Percentiles rank a stretch among this genome's conserved stretches.
These are phyloP conservation scores for Apiotrichum brassicae DNA, from an alignment of 1,284 basidiomycete genomes.

Conservation along the genomic window DNA sequence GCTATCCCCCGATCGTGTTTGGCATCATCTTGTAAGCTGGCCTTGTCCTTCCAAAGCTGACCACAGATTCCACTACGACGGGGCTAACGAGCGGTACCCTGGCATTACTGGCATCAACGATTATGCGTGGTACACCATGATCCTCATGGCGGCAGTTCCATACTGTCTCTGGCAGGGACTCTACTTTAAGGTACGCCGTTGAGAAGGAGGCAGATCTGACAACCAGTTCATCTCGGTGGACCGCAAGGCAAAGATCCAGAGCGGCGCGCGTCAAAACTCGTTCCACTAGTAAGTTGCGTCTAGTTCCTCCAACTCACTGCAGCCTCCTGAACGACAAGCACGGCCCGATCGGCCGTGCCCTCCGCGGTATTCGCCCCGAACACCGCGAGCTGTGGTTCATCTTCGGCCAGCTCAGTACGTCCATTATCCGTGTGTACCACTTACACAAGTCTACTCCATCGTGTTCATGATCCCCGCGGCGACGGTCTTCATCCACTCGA, in stretches of 20 bases:
- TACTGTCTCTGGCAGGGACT: constrained; percentile 77
- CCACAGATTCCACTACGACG: constrained; percentile 11
- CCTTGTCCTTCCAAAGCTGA: neutral
- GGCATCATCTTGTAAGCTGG: constrained; percentile 71
- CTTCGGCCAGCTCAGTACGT: constrained; percentile 70
- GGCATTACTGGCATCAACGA: constrained; percentile 55
- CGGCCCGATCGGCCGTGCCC: constrained; percentile 64
- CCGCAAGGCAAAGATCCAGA: constrained; percentile 74
- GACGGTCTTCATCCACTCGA: constrained; percentile 66
- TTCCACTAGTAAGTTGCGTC: constrained; percentile 57
- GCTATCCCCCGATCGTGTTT: constrained; percentile 70
- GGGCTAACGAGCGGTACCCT: constrained; percentile 63
- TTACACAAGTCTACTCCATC: constrained; percentile 65
- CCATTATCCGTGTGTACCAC: constrained; percentile 16
- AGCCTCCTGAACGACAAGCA: constrained; percentile 75
- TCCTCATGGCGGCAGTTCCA: constrained; percentile 39
- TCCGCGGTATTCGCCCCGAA: constrained; percentile 57
- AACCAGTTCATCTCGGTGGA: constrained; percentile 72
- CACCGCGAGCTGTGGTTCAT: constrained; percentile 72
- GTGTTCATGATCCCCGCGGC: constrained; percentile 75
- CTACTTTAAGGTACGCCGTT: constrained; percentile 70
- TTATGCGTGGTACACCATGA: constrained; percentile 45
- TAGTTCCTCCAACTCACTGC: neutral
- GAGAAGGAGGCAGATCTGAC: constrained; percentile 1
- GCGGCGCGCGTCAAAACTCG: constrained; percentile 76